A percentile compares a stretch with the other conserved stretches of the same genome.
Conservation (phyloP, 345 rosid genomes). For the Streptanthus diversifolius region DNA sequence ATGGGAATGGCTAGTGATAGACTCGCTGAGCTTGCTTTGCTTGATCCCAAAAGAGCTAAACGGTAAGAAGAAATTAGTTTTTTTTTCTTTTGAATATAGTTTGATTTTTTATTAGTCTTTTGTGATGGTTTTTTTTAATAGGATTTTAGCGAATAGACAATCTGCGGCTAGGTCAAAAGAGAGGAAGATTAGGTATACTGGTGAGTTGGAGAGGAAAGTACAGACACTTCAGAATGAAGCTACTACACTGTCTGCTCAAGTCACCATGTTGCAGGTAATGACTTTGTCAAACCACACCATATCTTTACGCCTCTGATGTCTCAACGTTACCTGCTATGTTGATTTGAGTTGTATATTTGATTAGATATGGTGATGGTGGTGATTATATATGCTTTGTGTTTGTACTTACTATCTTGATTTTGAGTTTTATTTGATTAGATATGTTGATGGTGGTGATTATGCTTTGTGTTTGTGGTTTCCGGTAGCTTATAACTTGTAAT, state of each 20-base stretch:
- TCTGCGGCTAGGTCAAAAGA: constrained; percentile 96
- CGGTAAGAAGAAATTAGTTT: constrained; percentile 40
- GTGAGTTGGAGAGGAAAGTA: constrained; percentile 94
- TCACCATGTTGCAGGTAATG: constrained; percentile 74
- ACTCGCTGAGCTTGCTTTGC: constrained; percentile 80
- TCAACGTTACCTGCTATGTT: neutral
- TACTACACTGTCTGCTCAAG: constrained; percentile 94
- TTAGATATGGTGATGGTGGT: neutral
- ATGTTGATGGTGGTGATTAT: neutral
- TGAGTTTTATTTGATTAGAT: neutral
- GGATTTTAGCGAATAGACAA: constrained; percentile 92
- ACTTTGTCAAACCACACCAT: neutral
- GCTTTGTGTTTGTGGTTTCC: neutral
- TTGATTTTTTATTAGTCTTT: neutral
- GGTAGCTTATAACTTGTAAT: neutral
- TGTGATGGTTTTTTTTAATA: constrained; percentile 1
- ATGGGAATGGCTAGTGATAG: constrained; percentile 64
- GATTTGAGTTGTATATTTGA: neutral
- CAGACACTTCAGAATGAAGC: constrained; percentile 99
- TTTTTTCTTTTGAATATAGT: neutral
- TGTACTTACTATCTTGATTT: too few relatives aligned
- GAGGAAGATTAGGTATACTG: constrained; percentile 76
- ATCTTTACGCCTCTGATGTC: neutral
- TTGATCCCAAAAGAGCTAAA: constrained; percentile 97
- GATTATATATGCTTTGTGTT: too few relatives aligned